Conservation (phyloP, 2,329 filamentous ascomycete genomes). For the Daldinia eschscholtzii region DNA sequence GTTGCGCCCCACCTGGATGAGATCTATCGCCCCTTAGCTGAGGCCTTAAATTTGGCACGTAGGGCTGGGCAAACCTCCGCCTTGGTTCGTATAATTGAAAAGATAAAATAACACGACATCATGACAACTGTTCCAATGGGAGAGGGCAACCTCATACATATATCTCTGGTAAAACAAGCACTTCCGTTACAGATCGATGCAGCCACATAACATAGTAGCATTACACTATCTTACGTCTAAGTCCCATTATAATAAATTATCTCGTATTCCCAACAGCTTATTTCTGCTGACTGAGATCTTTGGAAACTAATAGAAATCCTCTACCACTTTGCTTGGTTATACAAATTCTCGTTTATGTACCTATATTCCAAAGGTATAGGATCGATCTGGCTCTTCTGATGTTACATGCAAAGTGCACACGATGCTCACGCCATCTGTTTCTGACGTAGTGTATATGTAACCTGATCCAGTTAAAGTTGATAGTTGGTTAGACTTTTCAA, state of each 20-base stretch:
- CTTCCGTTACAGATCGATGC: background rate
- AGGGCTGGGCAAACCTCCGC: slow-evolving; percentile 22
- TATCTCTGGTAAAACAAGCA: background rate
- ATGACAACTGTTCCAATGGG: background rate
- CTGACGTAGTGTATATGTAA: background rate
- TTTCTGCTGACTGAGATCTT: slow-evolving; percentile 32
- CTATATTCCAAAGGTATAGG: background rate
- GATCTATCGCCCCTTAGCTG: slow-evolving; percentile 25
- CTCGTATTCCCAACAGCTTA: background rate
- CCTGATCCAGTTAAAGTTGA: background rate
- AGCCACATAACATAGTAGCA: background rate
- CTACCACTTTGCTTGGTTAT: slow-evolving; percentile 3
- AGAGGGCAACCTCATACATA: background rate
- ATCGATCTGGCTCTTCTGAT: background rate
- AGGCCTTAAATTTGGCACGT: slow-evolving; percentile 28
- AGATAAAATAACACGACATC: background rate
- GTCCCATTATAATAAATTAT: slow-evolving; percentile 9
- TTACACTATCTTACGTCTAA: background rate
- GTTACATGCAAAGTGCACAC: background rate
- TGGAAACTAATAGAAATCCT: slow-evolving; percentile 27
- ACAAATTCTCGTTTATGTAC: background rate
- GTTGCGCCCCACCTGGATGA: slow-evolving; percentile 25
- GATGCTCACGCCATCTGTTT: background rate
- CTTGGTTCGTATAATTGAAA: slow-evolving; percentile 1
- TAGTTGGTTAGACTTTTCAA: background rate